Evolutionary conservation across 2,329 filamentous ascomycete genomes (phyloP).

Genomic region (Kalmusia sp.): DNA sequence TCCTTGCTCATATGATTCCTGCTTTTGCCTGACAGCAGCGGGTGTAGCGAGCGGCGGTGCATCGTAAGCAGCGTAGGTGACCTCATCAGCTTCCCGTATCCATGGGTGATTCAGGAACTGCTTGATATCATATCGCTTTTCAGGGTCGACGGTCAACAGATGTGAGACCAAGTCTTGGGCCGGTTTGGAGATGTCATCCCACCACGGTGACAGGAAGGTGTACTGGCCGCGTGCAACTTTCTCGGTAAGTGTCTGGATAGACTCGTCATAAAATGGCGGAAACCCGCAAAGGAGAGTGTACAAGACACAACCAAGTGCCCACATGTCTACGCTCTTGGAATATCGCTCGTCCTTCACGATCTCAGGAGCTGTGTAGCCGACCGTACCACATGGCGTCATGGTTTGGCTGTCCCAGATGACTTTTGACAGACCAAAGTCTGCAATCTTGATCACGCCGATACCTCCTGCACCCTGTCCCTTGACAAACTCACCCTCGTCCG

Average conservation of each 20-base stretch:
- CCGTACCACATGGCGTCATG: conserved; percentile 98
- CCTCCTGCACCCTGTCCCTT: conserved; percentile 82
- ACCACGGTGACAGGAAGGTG: conserved; percentile 98
- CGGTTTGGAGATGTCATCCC: conserved; percentile 96
- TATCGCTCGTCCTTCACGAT: conserved; percentile 99
- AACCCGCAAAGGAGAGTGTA: conserved; percentile 98
- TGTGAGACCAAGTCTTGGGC: conserved; percentile 95
- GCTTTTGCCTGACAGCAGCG: conserved; percentile 65
- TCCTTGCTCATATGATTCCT: conserved; percentile 34
- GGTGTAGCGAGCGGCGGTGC: conserved; percentile 77
- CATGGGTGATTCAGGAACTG: conserved; percentile 96
- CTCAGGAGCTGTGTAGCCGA: conserved; percentile 96
- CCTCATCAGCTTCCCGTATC: conserved; percentile 76
- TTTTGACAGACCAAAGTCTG: conserved; percentile 96
- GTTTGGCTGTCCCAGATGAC: conserved; percentile 98
- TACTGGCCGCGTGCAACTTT: conserved; percentile 97
- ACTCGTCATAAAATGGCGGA: conserved; percentile 98
- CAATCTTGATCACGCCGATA: conserved; percentile 95
- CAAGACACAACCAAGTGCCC: conserved; percentile 94
- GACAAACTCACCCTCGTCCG: conserved; percentile 93
- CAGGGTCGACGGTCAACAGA: conserved; percentile 90
- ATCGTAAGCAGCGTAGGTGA: conserved; percentile 70
- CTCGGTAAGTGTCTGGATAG: conserved; percentile 94
- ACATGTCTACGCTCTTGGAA: conserved; percentile 99
- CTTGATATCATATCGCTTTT: conserved; percentile 91